Evolutionary conservation across 106 monocot genomes (phyloP).

Genomic region (Acorus calamus): DNA sequence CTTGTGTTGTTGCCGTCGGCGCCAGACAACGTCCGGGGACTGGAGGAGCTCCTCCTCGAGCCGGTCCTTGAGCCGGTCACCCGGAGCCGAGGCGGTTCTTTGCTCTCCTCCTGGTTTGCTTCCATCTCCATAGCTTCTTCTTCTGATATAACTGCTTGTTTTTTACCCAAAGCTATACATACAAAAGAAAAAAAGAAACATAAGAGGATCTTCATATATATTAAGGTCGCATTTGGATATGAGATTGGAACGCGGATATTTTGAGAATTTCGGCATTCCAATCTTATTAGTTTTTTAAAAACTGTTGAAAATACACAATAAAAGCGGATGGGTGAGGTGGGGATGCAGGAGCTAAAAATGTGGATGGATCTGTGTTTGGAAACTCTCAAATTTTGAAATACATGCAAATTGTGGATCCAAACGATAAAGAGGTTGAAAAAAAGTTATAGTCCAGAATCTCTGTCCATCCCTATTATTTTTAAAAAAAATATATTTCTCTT

Average conservation of each 20-base stretch:
- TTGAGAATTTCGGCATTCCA: background rate
- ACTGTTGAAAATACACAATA: too few relatives aligned
- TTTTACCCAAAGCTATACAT: slow-evolving; percentile 32
- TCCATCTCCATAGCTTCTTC: slow-evolving; percentile 34
- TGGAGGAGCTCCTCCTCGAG: background rate
- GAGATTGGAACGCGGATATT: background rate
- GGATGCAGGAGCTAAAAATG: background rate
- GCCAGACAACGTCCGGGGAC: slow-evolving; percentile 14
- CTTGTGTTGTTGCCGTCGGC: slow-evolving; percentile 23
- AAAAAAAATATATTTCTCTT: too few relatives aligned
- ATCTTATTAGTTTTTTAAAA: too few relatives aligned
- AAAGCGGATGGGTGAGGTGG: background rate
- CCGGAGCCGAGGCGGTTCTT: slow-evolving; percentile 15
- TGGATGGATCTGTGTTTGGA: background rate
- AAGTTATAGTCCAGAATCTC: too few relatives aligned
- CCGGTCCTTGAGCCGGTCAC: slow-evolving; percentile 19
- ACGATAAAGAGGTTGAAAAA: too few relatives aligned
- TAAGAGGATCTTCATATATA: background rate
- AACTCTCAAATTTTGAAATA: background rate
- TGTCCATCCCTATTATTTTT: too few relatives aligned
- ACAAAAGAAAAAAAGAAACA: slow-evolving; percentile 3
- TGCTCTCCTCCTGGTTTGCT: slow-evolving; percentile 16
- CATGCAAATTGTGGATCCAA: too few relatives aligned
- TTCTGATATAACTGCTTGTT: slow-evolving; percentile 48
- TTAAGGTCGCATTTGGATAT: background rate